These are phyloP conservation scores for grape (Vitis vinifera) DNA, from an alignment of 164 flowering plant genomes.

Conservation along the genomic window ASM3070453v1 NC_081814.1:9776501-9777000, in stretches of 20 bases:
- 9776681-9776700: too few relatives aligned
- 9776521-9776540: too few relatives aligned
- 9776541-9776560: too few relatives aligned
- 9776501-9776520: too few relatives aligned
- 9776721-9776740: neutral
- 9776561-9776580: too few relatives aligned
- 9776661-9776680: too few relatives aligned
- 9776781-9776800: conserved; percentile 83
- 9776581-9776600: too few relatives aligned
- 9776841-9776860: conserved; percentile 84
- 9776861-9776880: conserved; percentile 71
- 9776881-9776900: conserved; percentile 92
- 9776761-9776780: conserved; percentile 88
- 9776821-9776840: conserved; percentile 88
- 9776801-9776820: conserved; percentile 76
- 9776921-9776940: conserved; percentile 91
- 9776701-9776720: too few relatives aligned
- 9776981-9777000: conserved; percentile 93
- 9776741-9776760: conserved; percentile 78
- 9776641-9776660: too few relatives aligned
- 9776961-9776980: conserved; percentile 72
- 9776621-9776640: too few relatives aligned
- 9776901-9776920: conserved; percentile 92
- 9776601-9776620: too few relatives aligned
- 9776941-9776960: conserved; percentile 82